These are phyloP conservation scores for Miamiensis avidus DNA, from an alignment of 169 alveolate species.

Conservation along the genomic window DNA sequence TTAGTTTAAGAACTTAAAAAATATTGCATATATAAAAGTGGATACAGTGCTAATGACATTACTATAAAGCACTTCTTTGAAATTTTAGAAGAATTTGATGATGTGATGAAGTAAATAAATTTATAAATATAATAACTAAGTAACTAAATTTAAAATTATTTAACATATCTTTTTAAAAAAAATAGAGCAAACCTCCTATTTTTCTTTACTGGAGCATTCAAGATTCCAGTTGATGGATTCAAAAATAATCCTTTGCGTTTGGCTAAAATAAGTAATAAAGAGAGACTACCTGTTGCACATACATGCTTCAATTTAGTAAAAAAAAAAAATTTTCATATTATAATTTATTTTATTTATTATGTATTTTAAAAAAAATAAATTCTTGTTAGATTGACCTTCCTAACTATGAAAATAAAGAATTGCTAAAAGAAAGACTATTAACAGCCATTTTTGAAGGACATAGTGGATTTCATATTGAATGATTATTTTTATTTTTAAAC, in stretches of 20 bases:
- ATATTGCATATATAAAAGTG: not conserved
- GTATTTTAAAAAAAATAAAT: too few relatives aligned
- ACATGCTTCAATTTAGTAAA: constrained; percentile 90
- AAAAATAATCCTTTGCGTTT: constrained; percentile 10
- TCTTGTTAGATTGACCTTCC: not conserved
- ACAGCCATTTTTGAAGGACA: not conserved
- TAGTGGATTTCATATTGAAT: not conserved
- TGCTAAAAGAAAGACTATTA: not conserved
- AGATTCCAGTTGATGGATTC: constrained; percentile 17
- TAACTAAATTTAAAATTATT: too few relatives aligned
- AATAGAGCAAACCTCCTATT: constrained; percentile 22
- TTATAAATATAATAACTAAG: too few relatives aligned
- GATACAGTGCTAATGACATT: not conserved
- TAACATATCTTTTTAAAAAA: too few relatives aligned
- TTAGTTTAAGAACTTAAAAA: not conserved
- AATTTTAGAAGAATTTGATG: not conserved
- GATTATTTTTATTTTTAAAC: too few relatives aligned
- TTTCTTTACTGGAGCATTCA: constrained; percentile 24
- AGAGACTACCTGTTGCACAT: constrained; percentile 86
- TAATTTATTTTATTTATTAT: too few relatives aligned
- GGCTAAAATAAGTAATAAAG: constrained; percentile 9
- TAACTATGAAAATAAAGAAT: not conserved
- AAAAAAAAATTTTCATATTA: not conserved
- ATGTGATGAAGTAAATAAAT: not conserved
- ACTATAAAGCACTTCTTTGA: not conserved